Evolutionary conservation across 108 stramenopile genomes (phyloP).

Genomic region (Licmophora abbreviata): DNA sequence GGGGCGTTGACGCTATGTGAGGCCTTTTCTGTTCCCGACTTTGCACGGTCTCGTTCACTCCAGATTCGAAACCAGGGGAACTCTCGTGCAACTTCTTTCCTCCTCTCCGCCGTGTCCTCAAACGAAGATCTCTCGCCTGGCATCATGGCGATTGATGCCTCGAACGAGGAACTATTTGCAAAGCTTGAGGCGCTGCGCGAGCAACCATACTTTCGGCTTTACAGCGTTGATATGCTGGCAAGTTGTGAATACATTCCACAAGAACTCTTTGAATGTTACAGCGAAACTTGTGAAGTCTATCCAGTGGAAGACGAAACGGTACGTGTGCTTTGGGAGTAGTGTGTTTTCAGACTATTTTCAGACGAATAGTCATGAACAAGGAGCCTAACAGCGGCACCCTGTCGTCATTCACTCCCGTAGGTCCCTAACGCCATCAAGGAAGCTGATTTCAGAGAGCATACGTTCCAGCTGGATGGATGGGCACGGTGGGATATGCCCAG

Average conservation of each 20-base stretch:
- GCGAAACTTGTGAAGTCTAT: constrained; percentile 83
- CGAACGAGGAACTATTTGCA: constrained; percentile 36
- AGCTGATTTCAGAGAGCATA: constrained; percentile 44
- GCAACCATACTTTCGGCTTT: constrained; percentile 65
- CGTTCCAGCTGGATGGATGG: constrained; percentile 84
- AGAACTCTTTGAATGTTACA: constrained; percentile 83
- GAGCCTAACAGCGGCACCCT: not conserved
- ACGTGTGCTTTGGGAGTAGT: constrained; percentile 10
- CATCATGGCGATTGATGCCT: constrained; percentile 48
- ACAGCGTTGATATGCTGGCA: constrained; percentile 77
- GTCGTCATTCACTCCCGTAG: constrained; percentile 6
- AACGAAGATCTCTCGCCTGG: constrained; percentile 51
- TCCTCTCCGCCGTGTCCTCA: constrained; percentile 4
- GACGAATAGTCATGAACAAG: not conserved
- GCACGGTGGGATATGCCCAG: constrained; percentile 87
- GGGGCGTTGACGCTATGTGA: too few species aligned
- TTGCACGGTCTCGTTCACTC: too few species aligned
- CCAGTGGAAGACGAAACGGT: constrained; percentile 83
- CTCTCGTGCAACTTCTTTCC: not conserved
- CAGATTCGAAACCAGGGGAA: too few species aligned
- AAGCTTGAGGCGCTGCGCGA: constrained; percentile 39
- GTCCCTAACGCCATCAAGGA: constrained; percentile 39
- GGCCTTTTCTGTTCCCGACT: too few species aligned
- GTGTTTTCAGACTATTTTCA: constrained; percentile 3
- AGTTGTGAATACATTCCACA: constrained; percentile 88